Percentiles rank a stretch among this genome's conserved stretches.
phyloP scores from a whole-genome alignment of 805 yeast genomes.

The Diddensiella caesifluorescens region DNA sequence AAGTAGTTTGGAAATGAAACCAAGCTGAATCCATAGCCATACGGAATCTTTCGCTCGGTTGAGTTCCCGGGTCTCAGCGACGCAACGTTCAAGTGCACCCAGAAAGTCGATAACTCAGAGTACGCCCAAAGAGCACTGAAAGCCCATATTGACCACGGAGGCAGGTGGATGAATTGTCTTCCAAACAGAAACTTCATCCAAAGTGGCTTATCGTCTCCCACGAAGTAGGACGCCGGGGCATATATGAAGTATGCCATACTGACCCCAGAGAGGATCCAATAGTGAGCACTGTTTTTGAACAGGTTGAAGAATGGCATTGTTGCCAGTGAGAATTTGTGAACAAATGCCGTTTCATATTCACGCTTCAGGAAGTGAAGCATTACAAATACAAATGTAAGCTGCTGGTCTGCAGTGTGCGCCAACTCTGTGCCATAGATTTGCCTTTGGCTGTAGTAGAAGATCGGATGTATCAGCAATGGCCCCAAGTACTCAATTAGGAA shows the following conservation, averaged over 20 bases:
- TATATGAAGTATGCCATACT: constrained; percentile 48
- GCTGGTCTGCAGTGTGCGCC: constrained; percentile 49
- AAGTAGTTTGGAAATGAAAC: constrained; percentile 94
- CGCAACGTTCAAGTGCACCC: constrained; percentile 61
- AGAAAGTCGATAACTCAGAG: constrained; percentile 67
- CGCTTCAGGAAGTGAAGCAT: constrained; percentile 79
- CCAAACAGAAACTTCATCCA: constrained; percentile 24
- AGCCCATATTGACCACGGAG: constrained; percentile 11
- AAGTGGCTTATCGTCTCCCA: constrained; percentile 12
- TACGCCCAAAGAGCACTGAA: constrained; percentile 32
- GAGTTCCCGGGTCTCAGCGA: constrained; percentile 50
- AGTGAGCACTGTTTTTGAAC: constrained; percentile 85
- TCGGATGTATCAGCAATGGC: constrained; percentile 74
- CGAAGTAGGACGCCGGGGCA: constrained; percentile 34
- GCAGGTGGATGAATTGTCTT: constrained; percentile 11
- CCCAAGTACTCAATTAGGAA: constrained; percentile 84
- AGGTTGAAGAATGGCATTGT: constrained; percentile 90
- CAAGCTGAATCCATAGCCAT: constrained; percentile 74
- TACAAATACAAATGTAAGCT: constrained; percentile 48
- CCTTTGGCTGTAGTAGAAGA: constrained; percentile 48
- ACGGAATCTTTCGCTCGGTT: constrained; percentile 63
- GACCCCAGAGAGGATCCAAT: constrained; percentile 86
- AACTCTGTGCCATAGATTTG: constrained; percentile 33
- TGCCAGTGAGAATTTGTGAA: constrained; percentile 79
- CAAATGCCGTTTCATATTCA: constrained; percentile 77